Percentiles rank a stretch among this genome's conserved stretches.
Conservation (phyloP, 1,284 basidiomycete genomes). For the Fomitopsis betulina region DNA sequence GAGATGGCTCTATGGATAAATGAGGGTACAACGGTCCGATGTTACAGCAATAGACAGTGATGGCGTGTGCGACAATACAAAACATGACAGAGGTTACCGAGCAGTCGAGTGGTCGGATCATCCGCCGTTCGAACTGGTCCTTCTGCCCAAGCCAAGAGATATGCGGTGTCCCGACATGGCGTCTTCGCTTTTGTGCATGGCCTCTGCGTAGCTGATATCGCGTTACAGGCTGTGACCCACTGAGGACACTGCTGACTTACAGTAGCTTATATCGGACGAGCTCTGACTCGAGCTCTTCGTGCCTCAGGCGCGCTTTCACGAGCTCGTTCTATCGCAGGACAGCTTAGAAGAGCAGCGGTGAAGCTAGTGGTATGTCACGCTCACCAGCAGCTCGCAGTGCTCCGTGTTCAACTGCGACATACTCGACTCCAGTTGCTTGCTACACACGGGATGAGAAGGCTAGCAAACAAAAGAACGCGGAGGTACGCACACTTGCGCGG, state of each 20-base stretch:
- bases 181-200: slow-evolving; percentile 81
- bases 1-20: not conserved
- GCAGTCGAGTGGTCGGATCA: not conserved
- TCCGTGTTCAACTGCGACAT: slow-evolving; percentile 78
- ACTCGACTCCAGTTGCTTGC: slow-evolving; percentile 74
- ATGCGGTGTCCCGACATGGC: slow-evolving; percentile 70
- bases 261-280: slow-evolving; percentile 88
- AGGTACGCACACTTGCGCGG: slow-evolving; percentile 68
- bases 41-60: not conserved
- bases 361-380: slow-evolving; percentile 20
- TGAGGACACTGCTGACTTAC: slow-evolving; percentile 41
- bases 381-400: slow-evolving; percentile 70
- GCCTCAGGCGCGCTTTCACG: slow-evolving; percentile 79
- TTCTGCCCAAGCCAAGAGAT: slow-evolving; percentile 35
- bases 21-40: not conserved
- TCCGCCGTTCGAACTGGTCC: slow-evolving; percentile 21
- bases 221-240: not conserved
- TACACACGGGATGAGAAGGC: slow-evolving; percentile 25
- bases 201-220: slow-evolving; percentile 73
- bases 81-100: not conserved
- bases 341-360: not conserved
- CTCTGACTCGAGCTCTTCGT: slow-evolving; percentile 88
- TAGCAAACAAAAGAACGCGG: not conserved
- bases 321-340: slow-evolving; percentile 72
- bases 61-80: not conserved